phyloP scores from a whole-genome alignment of 192 early-diverging fungal species.

The Ambispora gerdemannii region DNA sequence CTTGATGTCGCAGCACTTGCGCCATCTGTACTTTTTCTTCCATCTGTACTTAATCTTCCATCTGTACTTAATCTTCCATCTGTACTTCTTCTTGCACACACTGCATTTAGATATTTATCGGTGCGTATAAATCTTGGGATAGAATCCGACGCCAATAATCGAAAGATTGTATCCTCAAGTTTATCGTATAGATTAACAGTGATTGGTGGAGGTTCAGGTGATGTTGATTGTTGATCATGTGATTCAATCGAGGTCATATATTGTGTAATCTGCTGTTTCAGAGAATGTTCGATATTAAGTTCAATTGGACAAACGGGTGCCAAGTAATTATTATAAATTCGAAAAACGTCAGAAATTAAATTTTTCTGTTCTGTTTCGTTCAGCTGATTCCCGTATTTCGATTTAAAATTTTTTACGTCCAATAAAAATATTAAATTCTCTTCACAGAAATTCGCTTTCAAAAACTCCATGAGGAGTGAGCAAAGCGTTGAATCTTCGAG shows the following conservation, averaged over 20 bases:
- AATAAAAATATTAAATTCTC: constrained; percentile 73
- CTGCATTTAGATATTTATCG: constrained; percentile 39
- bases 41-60: not conserved
- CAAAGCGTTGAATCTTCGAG: constrained; percentile 51
- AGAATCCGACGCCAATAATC: constrained; percentile 70
- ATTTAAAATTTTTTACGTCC: constrained; percentile 54
- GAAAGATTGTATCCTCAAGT: constrained; percentile 68
- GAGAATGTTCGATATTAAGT: constrained; percentile 50
- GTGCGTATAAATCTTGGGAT: constrained; percentile 73
- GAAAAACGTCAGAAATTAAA: constrained; percentile 49
- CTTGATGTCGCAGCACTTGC: not conserved
- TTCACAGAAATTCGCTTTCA: constrained; percentile 64
- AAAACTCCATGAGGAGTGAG: constrained; percentile 60
- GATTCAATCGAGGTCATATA: constrained; percentile 46
- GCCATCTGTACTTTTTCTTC: not conserved
- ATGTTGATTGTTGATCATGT: constrained; percentile 37
- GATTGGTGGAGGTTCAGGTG: constrained; percentile 28
- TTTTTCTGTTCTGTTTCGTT: constrained; percentile 37
- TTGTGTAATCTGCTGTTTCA: constrained; percentile 47
- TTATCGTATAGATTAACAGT: constrained; percentile 50
- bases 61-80: not conserved
- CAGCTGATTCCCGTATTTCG: constrained; percentile 29
- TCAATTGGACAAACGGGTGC: constrained; percentile 44
- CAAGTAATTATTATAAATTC: constrained; percentile 51
- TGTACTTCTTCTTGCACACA: not conserved